Conservation (phyloP, 192 early-diverging fungal species). For the Allomyces arbusculus region DNA sequence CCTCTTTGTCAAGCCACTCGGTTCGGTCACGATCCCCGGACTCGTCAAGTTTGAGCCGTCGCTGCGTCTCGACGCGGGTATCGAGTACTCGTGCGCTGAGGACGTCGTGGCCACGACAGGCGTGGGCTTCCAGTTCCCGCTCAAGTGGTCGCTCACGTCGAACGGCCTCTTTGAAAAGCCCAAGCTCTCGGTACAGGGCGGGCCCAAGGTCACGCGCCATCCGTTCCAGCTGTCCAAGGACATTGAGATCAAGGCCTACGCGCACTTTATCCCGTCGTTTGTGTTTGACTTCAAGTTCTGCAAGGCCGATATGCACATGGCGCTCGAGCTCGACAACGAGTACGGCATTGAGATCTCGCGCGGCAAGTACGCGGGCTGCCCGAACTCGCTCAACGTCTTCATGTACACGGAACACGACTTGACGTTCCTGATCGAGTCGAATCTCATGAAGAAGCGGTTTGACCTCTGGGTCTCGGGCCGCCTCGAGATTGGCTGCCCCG, state of each 20-base stretch:
- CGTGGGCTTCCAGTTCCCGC: neutral
- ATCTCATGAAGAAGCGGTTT: neutral
- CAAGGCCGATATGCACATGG: neutral
- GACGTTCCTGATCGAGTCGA: neutral
- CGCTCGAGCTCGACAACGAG: neutral
- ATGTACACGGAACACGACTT: neutral
- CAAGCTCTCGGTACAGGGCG: neutral
- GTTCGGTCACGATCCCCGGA: neutral
- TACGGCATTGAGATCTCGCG: neutral
- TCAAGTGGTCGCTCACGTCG: neutral
- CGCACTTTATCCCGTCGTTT: neutral
- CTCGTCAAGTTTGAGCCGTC: neutral
- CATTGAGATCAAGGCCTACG: neutral
- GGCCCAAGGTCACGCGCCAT: neutral
- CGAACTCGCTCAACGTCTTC: neutral
- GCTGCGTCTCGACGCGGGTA: neutral
- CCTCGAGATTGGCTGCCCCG: neutral
- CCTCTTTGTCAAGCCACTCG: neutral
- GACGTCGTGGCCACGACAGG: neutral
- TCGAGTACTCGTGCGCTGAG: neutral
- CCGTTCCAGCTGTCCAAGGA: neutral
- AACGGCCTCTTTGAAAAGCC: neutral
- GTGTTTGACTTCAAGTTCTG: neutral
- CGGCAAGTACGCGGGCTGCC: neutral
- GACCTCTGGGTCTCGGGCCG: neutral